phyloP scores from a whole-genome alignment of 2,329 filamentous ascomycete species.

The Ophioceras dolichostomum region DNA sequence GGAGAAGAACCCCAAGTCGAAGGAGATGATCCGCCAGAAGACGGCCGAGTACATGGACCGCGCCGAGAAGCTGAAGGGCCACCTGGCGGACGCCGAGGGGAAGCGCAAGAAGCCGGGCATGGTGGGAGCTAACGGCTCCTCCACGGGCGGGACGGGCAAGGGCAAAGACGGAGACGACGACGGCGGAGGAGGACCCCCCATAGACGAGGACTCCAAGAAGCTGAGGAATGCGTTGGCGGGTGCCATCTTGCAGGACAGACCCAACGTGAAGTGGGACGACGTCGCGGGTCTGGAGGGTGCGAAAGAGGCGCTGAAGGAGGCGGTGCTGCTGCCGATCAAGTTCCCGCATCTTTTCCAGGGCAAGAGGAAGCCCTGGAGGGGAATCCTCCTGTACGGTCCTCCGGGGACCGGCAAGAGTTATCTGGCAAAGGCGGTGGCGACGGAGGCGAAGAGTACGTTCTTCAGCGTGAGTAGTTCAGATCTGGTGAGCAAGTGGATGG shows the following conservation, averaged over 20 bases:
- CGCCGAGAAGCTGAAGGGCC: slow-evolving; percentile 92
- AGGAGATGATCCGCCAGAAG: slow-evolving; percentile 95
- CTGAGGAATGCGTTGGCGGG: slow-evolving; percentile 80
- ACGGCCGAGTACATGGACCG: slow-evolving; percentile 97
- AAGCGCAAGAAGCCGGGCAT: slow-evolving; percentile 60
- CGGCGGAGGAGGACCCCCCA: slow-evolving; percentile 43
- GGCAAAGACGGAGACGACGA: slow-evolving; percentile 36
- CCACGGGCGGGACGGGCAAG: slow-evolving; percentile 48
- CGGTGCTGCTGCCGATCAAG: slow-evolving; percentile 94
- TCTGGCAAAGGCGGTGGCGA: slow-evolving; percentile 92
- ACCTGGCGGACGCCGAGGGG: slow-evolving; percentile 62
- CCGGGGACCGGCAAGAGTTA: slow-evolving; percentile 98
- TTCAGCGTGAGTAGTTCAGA: slow-evolving; percentile 98
- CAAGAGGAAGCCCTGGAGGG: slow-evolving; percentile 96
- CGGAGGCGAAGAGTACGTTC: slow-evolving; percentile 97
- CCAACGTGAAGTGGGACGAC: slow-evolving; percentile 96
- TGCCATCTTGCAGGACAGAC: slow-evolving; percentile 88
- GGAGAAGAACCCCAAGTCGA: slow-evolving; percentile 97
- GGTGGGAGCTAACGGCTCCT: slow-evolving; percentile 60
- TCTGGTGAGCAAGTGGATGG: slow-evolving; percentile 99
- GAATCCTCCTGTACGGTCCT: slow-evolving; percentile 89
- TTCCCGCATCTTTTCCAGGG: slow-evolving; percentile 94
- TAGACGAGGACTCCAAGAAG: slow-evolving; percentile 91
- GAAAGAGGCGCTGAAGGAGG: slow-evolving; percentile 96
- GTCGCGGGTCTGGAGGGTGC: slow-evolving; percentile 88